Evolutionary conservation across 805 yeast genomes (phyloP), one percentile per base, ranked within the genome.

Genomic region (Candida glaebosa): DNA sequence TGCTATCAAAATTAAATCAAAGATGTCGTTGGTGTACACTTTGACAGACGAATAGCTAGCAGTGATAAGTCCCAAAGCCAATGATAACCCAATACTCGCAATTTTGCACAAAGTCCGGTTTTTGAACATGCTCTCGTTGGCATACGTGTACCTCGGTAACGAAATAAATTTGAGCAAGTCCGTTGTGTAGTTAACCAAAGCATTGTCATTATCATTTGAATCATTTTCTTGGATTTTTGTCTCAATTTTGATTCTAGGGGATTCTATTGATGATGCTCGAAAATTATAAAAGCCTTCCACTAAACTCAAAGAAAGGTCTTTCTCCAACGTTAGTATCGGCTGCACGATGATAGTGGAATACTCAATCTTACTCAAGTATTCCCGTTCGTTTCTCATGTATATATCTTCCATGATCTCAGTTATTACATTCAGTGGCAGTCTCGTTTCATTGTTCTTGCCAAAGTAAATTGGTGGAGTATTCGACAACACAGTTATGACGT

Each of bases 331-430:
- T 40, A 15, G 54, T 2, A n/a, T 32, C 1, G 64, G 65, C 12
- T 40, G 42, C 7, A 51, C 45, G 1, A 46, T 37, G n/a, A 60
- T 52, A 6, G 61, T 54, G 7, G 46, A 30, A 3, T 49, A 38
- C n/a, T 43, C 43, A 5, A 41, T 38, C 14, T 45, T 37, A 1
- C 43, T 30, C 8, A 54, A 18, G 41, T 58, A 59, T 4, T 32
- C 26, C 2, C 45, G 41, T 48, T 57, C 56, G 37, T 49, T 44
- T 35, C 58, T 46, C 26, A 53, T 19, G 40, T 59, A 60, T 18
- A 49, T 39, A 28, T 50, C 54, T 26, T 39, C 39, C 14, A 52
- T 15, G 17, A 51, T 16, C 4, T 24, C 4, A 18, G 26, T 31
- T 8, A 45, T 37, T 33, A 20, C 31, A 8, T 12, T 24, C 28